phyloP scores from a whole-genome alignment of 345 rosid genomes.

The Lagerstroemia speciosa region DNA sequence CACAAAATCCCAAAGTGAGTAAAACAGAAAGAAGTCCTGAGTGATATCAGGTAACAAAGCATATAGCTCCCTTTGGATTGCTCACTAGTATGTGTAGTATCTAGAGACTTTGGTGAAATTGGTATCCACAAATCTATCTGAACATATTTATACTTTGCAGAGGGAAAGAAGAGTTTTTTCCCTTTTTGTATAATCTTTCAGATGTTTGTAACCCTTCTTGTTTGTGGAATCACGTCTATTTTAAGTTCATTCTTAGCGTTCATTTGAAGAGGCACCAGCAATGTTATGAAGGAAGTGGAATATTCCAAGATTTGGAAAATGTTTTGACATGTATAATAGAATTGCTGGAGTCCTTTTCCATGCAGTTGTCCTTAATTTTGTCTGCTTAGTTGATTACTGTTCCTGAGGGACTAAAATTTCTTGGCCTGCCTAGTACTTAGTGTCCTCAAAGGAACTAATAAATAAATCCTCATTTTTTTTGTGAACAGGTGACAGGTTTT shows the following conservation, averaged over 20 bases:
- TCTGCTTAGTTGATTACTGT: no score
- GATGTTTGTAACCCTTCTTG: no score
- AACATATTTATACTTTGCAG: neutral
- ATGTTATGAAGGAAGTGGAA: no score
- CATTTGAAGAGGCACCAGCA: no score
- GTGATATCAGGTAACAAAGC: neutral
- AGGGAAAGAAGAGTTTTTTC: no score
- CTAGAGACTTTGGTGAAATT: neutral
- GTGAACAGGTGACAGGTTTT: neutral
- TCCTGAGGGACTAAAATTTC: no score
- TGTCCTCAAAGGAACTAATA: neutral
- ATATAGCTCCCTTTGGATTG: neutral
- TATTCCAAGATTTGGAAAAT: neutral
- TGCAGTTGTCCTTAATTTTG: neutral
- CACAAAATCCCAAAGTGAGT: neutral
- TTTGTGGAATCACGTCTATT: no score
- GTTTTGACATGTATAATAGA: no score
- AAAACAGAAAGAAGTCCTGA: neutral
- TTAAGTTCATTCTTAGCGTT: no score
- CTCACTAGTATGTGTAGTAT: neutral
- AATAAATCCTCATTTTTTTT: neutral
- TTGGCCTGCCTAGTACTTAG: neutral
- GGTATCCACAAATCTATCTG: neutral
- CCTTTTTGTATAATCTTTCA: no score
- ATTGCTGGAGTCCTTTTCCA: neutral